Evolutionary conservation across 2,329 filamentous ascomycete species (phyloP), one percentile per base, ranked within the genome.

Genomic region (Calonectria fujianensis): DNA sequence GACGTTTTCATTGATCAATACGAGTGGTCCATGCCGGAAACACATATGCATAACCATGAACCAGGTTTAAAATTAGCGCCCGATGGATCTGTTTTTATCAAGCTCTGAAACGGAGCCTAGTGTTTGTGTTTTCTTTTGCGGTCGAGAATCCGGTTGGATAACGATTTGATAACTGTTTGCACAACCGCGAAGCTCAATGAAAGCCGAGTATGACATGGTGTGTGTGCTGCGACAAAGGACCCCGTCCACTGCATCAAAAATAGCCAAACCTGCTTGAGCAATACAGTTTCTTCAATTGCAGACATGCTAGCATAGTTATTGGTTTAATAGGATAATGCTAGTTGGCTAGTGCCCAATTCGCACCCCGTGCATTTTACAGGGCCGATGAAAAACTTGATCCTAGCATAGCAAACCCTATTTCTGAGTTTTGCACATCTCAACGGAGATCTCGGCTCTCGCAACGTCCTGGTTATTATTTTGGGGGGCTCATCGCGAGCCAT

Each of bases 361-460:
- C 37, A 63, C 57, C 57, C 57, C 57, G 57, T 63, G 57, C 37
- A 41, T 41, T 63, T 63, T 63, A 63, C n/a, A 27, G 57, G 14
- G 35, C 11, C 37, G 39, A 41, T 27, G 24, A 35, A 63, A 61
- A 63, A 63, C 57, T 27, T 63, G 37, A 27, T 29, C 27, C 7
- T 29, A 4, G 7, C 24, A 63, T 27, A 41, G 14, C 3, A 24
- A 63, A 41, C 35, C 27, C 57, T 41, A 41, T 41, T 41, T 63
- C 39, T 31, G 18, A 63, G 14, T 29, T 39, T 27, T 16, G 4
- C 24, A 11, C 39, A 39, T 39, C 57, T 63, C 35, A 37, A 63
- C 29, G 16, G 35, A 41, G 16, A 41, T 63, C 24, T 41, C 27
- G 37, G 20, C 35, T 16, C 57, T 14, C 8, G 13, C 7, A n/a